Evolutionary conservation across 345 rosid genomes (phyloP), one percentile per base, ranked within the genome.

Genomic region (Microcos paniculata): DNA sequence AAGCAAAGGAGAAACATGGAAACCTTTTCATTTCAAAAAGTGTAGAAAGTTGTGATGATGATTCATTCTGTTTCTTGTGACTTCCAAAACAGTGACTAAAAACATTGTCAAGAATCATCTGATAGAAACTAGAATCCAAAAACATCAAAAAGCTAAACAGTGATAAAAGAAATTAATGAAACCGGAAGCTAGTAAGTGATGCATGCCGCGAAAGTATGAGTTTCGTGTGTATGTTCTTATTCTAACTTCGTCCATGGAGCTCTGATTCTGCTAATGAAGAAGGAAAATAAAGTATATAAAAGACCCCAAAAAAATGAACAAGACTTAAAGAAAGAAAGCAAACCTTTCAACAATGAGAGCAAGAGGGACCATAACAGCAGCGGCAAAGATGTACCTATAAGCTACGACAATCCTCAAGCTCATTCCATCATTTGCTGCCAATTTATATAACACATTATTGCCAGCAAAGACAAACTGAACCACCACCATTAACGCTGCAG

Each of bases 321-420:
- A 35, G n/a, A n/a, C n/a, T n/a, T n/a, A n/a, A n/a, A 26, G 59
- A 45, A 67, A 35, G 49, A 62, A 31, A 21, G 18, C 23, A 11
- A 71, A 85, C 87, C 85, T 83, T 76, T 87, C 85, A 40, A 85
- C 65, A 62, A 87, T 15, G 64, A 84, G 68, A 40, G 87, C 82
- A 18, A 85, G 24, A 2, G 84, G 87, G 74, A 80, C 48, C 68
- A 81, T 78, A 55, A 76, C 55, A 52, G 77, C 68, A 6, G 85
- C 52, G 51, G 84, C 88, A 5, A 85, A 80, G 8, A 77, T 42
- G 57, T 78, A 79, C 31, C 90, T 77, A 69, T 85, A 87, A 7
- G 88, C 83, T 13, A 78, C 78, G 11, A 87, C 52, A 15, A 85
- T 62, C 21, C 84, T 83, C 38, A 73, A 72, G 21, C 75, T 75